Evolutionary conservation across 176 grass and related monocot genomes (phyloP).

Genomic region (Miscanthus lutarioriparius): DNA sequence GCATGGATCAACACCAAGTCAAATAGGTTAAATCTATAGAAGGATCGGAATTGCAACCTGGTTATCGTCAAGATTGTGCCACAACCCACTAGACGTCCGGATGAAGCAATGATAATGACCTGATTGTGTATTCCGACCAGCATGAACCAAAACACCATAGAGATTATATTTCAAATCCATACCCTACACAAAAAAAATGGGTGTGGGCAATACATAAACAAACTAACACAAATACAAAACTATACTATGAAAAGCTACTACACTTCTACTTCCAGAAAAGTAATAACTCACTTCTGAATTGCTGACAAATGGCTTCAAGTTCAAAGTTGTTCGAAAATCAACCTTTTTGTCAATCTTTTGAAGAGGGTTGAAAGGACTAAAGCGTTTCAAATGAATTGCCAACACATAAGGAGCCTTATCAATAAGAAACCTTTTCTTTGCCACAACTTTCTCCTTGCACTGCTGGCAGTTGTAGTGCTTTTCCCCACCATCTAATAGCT

Average conservation of each 20-base stretch:
- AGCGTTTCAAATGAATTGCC: slow-evolving; percentile 89
- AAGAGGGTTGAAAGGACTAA: slow-evolving; percentile 70
- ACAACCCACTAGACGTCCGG: slow-evolving; percentile 90
- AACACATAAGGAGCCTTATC: slow-evolving; percentile 78
- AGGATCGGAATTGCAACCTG: slow-evolving; percentile 50
- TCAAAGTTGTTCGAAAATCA: slow-evolving; percentile 62
- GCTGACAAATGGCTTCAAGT: slow-evolving; percentile 86
- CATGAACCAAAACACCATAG: slow-evolving; percentile 96
- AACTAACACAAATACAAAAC: neutral
- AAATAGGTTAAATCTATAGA: slow-evolving; percentile 20
- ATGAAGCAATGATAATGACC: slow-evolving; percentile 98
- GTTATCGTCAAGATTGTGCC: slow-evolving; percentile 99
- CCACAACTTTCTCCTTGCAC: slow-evolving; percentile 90
- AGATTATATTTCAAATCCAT: slow-evolving; percentile 79
- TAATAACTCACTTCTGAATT: slow-evolving; percentile 69
- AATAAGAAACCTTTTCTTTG: slow-evolving; percentile 82
- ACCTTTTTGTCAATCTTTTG: slow-evolving; percentile 96
- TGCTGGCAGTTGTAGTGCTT: slow-evolving; percentile 83
- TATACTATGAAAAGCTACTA: slow-evolving; percentile 14
- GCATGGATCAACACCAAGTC: neutral
- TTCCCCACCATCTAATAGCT: slow-evolving; percentile 80
- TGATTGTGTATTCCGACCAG: slow-evolving; percentile 84
- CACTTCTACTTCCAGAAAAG: slow-evolving; percentile 6
- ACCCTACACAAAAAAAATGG: slow-evolving; percentile 39
- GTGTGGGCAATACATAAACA: neutral